Conservation (phyloP, 768 basidiomycete species). For the Amanita pallidorosea region DNA sequence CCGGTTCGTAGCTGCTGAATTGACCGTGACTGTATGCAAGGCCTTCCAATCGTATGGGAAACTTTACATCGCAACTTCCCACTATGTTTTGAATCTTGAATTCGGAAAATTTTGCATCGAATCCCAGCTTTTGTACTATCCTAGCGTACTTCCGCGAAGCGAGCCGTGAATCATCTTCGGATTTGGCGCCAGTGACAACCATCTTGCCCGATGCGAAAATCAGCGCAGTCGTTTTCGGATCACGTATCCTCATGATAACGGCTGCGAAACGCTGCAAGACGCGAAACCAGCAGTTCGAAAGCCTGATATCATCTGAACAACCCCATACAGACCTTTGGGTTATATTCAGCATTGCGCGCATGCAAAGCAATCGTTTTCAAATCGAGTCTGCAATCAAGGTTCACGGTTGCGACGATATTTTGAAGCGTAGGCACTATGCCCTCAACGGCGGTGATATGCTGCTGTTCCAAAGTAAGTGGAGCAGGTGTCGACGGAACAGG, state of each 20-base stretch:
- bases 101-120: conserved; percentile 98
- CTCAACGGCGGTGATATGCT: conserved; percentile 93
- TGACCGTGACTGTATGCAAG: conserved; percentile 96
- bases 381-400: conserved; percentile 92
- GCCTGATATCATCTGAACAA: conserved; percentile 31
- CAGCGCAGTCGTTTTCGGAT: conserved; percentile 98
- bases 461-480: conserved; percentile 79
- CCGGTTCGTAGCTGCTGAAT: conserved; percentile 96
- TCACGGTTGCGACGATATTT: conserved; percentile 99
- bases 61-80: conserved; percentile 96
- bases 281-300: conserved; percentile 54
- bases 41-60: conserved; percentile 96
- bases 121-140: conserved; percentile 98
- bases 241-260: conserved; percentile 99
- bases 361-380: conserved; percentile 98
- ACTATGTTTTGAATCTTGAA: conserved; percentile 99
- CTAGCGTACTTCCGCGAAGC: conserved; percentile 98
- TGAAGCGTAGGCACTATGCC: conserved; percentile 99
- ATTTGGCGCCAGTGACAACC: conserved; percentile 99
- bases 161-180: conserved; percentile 92
- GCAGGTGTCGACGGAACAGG: conserved; percentile 58
- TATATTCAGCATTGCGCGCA: conserved; percentile 98
- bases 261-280: conserved; percentile 94
- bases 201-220: conserved; percentile 99
- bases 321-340: conserved; percentile 89